Evolutionary conservation across 1,284 basidiomycete genomes (phyloP), one percentile per base, ranked within the genome.

Genomic region (Agroathelia rolfsii): DNA sequence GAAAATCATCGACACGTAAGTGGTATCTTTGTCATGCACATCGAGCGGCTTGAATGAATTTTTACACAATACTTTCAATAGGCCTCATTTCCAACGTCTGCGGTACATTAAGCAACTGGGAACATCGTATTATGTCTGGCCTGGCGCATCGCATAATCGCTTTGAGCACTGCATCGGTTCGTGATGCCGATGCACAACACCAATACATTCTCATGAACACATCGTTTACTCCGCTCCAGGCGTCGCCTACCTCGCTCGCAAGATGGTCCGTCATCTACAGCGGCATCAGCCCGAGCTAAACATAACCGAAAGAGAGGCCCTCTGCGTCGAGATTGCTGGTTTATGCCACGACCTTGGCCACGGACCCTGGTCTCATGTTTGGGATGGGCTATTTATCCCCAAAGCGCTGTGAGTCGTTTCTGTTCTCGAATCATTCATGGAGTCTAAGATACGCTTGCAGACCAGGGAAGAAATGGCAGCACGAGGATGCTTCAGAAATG

Each of bases 131-230:
- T 74, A 72, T 41, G 78, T 86, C 16, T 87, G 79, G 69, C 74
- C 76, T 0, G 67, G 77, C 3, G 83, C 78, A 0, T 67, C 76
- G 0, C 84, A 87, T 47, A 85, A 75, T 41, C 68, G 83, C 0
- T 86, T 87, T 41, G 83, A 87, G 45, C 84, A 87, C 47, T 76
- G 69, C 41, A 58, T 87, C 12, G 83, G 82, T 80, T 94, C 46
- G 88, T 90, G 55, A 71, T 89, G 42, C 84, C 87, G 48, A 84
- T 79, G 3, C 64, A 92, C 33, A 90, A 86, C 49, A 63, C 73
- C 12, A 85, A 92, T 49, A 88, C 87, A 4, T 95, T 88, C 69
- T 65, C 31, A 15, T 26, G 3, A 8, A 20, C 14, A 28, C 27
- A 30, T n/a, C 8, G 25, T 5, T 30, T 13, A 3, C n/a, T n/a